Evolutionary conservation across 371 early-diverging fungal species (phyloP).

Genomic region (Rhizopus sp.): DNA sequence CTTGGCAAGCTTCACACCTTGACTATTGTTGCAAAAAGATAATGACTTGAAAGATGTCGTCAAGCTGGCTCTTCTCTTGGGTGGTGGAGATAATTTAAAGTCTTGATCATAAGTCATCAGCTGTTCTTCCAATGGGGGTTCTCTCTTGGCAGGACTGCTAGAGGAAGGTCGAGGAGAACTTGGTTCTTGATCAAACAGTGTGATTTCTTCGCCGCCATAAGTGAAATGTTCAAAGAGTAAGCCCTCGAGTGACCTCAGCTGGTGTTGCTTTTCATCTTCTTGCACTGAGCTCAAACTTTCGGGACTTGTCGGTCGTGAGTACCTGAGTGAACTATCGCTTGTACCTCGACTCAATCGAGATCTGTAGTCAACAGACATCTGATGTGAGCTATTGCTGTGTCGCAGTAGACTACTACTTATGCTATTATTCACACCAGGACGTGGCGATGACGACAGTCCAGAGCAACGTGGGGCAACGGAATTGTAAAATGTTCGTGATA

Average conservation of each 20-base stretch:
- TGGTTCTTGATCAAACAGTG: slow-evolving; percentile 16
- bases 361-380: neutral
- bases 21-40: slow-evolving; percentile 11
- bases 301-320: neutral
- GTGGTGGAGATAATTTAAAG: slow-evolving; percentile 20
- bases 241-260: slow-evolving; percentile 10
- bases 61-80: slow-evolving; percentile 24
- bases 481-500: neutral
- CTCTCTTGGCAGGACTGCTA: neutral
- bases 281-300: neutral
- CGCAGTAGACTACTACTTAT: neutral
- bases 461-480: neutral
- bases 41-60: slow-evolving; percentile 16
- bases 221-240: slow-evolving; percentile 34
- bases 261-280: neutral
- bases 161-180: slow-evolving; percentile 7
- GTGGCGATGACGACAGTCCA: neutral
- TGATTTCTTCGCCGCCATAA: slow-evolving; percentile 30
- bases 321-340: neutral
- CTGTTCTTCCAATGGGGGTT: neutral
- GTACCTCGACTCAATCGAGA: neutral
- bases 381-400: neutral
- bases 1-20: slow-evolving; percentile 12
- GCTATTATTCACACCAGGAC: too few relatives aligned
- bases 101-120: slow-evolving; percentile 17